Evolutionary conservation across 768 basidiomycete species (phyloP).

Genomic region (Naganishia randhawae): DNA sequence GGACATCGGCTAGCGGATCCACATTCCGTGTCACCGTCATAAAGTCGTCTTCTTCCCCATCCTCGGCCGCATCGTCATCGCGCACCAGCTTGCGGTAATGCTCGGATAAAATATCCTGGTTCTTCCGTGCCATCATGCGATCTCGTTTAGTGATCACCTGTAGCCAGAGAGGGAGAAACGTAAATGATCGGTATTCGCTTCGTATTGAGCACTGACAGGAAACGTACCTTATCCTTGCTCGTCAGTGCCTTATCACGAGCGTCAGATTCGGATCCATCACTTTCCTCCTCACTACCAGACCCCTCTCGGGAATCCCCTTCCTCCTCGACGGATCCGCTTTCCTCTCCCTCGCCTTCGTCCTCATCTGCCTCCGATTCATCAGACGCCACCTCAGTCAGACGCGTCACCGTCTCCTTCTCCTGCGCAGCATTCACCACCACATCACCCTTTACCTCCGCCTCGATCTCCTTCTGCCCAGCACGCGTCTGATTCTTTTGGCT

Average conservation of each 20-base stretch:
- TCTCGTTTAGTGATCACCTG: conserved; percentile 84
- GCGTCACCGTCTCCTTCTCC: conserved; percentile 39
- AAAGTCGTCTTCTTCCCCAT: conserved; percentile 63
- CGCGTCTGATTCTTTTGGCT: conserved; percentile 73
- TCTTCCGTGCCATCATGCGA: conserved; percentile 94
- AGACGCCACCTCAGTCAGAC: conserved; percentile 32
- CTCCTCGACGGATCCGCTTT: conserved; percentile 25
- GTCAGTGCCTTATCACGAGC: conserved; percentile 23
- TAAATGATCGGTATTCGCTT: conserved; percentile 15
- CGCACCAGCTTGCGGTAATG: conserved; percentile 87
- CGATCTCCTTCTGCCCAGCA: conserved; percentile 40
- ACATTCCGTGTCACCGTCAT: conserved; percentile 88
- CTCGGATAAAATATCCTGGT: conserved; percentile 82
- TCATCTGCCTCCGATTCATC: conserved; percentile 32
- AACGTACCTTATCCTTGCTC: conserved; percentile 10
- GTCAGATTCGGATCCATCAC: conserved; percentile 21
- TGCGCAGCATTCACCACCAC: conserved; percentile 35
- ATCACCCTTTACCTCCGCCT: conserved; percentile 19
- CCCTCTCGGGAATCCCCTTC: conserved; percentile 12
- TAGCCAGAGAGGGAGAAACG: not conserved
- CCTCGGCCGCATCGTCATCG: conserved; percentile 54
- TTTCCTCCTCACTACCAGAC: conserved; percentile 1
- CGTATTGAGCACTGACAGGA: not conserved
- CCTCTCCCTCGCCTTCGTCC: conserved; percentile 31
- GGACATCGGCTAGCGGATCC: conserved; percentile 61